Percentiles rank a stretch among this genome's conserved stretches.
Evolutionary conservation across 208 protist genomes (phyloP).

Genomic region (Naegleria lovaniensis): DNA sequence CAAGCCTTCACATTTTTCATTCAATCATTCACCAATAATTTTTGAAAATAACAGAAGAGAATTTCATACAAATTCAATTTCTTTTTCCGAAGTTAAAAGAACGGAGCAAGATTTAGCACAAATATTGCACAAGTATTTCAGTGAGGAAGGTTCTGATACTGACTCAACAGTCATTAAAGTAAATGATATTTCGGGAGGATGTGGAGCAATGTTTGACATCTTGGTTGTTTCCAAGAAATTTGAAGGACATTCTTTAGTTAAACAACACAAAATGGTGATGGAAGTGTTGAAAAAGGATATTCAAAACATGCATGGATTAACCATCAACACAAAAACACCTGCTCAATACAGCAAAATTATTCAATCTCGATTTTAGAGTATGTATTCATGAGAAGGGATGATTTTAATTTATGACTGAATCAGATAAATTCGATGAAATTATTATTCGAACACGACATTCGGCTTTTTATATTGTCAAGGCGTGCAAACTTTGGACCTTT

Average conservation of each 20-base stretch:
- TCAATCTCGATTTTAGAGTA: no score
- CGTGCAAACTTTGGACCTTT: no score
- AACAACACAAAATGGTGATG: slow-evolving; percentile 3
- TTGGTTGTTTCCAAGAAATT: background rate
- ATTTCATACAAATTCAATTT: no score
- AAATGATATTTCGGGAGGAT: slow-evolving; percentile 23
- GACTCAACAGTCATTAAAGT: background rate
- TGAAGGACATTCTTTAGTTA: background rate
- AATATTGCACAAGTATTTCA: background rate
- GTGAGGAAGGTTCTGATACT: background rate
- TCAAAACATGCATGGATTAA: slow-evolving; percentile 2
- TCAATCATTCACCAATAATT: no score
- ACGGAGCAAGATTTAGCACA: background rate
- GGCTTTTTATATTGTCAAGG: no score
- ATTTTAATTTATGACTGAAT: no score
- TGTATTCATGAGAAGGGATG: no score
- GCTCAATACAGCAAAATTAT: background rate
- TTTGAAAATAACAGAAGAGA: no score
- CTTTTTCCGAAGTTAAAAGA: background rate
- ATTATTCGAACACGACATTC: no score
- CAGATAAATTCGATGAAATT: no score
- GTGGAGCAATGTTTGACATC: slow-evolving; percentile 17
- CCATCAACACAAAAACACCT: background rate
- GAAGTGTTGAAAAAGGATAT: slow-evolving; percentile 8
- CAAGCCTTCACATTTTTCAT: no score